Conservation (phyloP, 202 grass and related monocot genomes). For the Carex sylvatica region DNA sequence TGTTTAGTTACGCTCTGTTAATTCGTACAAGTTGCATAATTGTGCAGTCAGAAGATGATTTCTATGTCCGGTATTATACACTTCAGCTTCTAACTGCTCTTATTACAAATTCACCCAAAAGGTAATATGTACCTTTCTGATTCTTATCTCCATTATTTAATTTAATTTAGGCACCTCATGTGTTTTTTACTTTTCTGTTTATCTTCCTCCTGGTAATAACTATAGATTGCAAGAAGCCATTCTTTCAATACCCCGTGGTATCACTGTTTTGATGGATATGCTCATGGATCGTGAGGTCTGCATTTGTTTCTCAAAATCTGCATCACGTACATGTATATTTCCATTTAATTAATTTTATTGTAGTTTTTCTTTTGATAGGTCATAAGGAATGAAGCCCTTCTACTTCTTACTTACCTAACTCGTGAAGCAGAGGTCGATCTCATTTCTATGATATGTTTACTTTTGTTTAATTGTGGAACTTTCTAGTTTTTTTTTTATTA, state of each 20-base stretch:
- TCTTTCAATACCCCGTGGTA: slow-evolving; percentile 96
- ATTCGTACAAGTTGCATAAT: slow-evolving; percentile 3
- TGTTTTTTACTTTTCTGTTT: slow-evolving; percentile 32
- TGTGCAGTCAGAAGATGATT: slow-evolving; percentile 90
- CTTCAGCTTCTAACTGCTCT: slow-evolving; percentile 96
- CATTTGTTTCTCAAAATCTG: slow-evolving; percentile 7
- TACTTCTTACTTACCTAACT: slow-evolving; percentile 97
- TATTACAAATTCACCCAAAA: slow-evolving; percentile 90
- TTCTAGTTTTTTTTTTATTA: neutral
- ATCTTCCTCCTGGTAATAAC: slow-evolving; percentile 28
- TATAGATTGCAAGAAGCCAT: slow-evolving; percentile 89
- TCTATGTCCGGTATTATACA: slow-evolving; percentile 96
- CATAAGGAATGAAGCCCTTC: slow-evolving; percentile 95
- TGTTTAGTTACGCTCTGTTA: slow-evolving; percentile 26
- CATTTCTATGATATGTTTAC: slow-evolving; percentile 29
- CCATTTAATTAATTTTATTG: slow-evolving; percentile 1
- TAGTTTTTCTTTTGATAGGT: slow-evolving; percentile 50
- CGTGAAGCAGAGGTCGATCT: slow-evolving; percentile 78
- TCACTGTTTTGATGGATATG: slow-evolving; percentile 98
- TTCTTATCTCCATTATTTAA: slow-evolving; percentile 36
- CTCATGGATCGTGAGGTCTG: slow-evolving; percentile 97
- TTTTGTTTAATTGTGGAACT: slow-evolving; percentile 9
- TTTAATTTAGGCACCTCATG: slow-evolving; percentile 10
- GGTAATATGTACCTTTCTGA: slow-evolving; percentile 48
- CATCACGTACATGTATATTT: neutral